Percentiles rank a stretch among this genome's conserved stretches.
Conservation (phyloP, 352 stramenopile genomes). For the Globisporangium perplexum region DNA sequence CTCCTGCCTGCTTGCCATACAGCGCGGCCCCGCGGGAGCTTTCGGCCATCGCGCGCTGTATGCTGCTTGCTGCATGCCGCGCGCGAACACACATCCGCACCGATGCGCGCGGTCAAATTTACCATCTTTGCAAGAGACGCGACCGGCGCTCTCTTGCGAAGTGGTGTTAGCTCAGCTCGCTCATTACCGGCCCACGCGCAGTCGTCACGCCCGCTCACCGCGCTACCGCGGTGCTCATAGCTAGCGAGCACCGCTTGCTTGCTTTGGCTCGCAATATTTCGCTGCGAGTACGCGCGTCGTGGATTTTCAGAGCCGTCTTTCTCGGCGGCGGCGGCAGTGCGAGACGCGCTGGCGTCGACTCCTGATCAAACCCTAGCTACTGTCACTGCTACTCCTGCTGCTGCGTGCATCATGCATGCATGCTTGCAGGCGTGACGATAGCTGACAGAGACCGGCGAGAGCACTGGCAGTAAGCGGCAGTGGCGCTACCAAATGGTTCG, state of each 20-base stretch:
- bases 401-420: too few species aligned
- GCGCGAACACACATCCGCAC: neutral
- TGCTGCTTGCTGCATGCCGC: neutral
- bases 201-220: neutral
- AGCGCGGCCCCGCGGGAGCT: too few species aligned
- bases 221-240: too few species aligned
- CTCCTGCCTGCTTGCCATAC: neutral
- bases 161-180: neutral
- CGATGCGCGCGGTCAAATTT: neutral
- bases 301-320: constrained; percentile 1
- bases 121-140: neutral
- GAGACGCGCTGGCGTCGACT: constrained; percentile 1
- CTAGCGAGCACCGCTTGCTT: too few species aligned
- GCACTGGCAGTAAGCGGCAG: too few species aligned
- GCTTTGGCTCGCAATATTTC: neutral
- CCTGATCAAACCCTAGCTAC: neutral
- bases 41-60: too few species aligned
- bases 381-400: too few species aligned
- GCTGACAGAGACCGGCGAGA: neutral
- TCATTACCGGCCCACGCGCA: neutral
- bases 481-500: neutral
- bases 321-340: too few species aligned
- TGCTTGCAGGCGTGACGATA: neutral
- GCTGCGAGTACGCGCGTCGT: neutral
- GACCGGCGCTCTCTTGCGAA: neutral